Evolutionary conservation across 2,329 filamentous ascomycete species (phyloP).

Genomic region (Chaetomiaceae sp.): DNA sequence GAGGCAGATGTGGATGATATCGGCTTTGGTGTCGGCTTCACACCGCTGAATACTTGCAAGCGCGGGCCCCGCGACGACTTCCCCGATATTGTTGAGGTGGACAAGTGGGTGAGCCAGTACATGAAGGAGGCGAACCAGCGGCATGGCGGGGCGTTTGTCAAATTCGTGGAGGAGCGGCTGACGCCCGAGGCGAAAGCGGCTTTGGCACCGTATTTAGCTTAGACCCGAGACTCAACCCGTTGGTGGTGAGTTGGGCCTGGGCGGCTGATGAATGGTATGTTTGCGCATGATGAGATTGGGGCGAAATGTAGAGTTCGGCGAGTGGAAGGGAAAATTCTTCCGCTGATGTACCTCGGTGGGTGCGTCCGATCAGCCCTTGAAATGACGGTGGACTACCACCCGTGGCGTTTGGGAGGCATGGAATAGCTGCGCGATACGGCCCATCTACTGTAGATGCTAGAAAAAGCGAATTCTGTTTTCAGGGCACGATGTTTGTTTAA

Average conservation of each 20-base stretch:
- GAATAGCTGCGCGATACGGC: background rate
- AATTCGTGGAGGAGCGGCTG: slow-evolving; percentile 69
- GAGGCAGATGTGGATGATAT: slow-evolving; percentile 94
- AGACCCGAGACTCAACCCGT: too few species aligned
- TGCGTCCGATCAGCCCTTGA: background rate
- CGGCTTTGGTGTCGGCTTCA: slow-evolving; percentile 91
- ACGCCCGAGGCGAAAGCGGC: slow-evolving; percentile 54
- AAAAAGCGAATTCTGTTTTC: too few species aligned
- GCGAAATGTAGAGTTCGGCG: too few species aligned
- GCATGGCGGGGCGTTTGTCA: slow-evolving; percentile 65
- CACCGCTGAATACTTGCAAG: slow-evolving; percentile 85
- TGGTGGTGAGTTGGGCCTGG: background rate
- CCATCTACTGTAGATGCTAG: too few species aligned
- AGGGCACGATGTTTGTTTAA: too few species aligned
- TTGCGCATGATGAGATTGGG: too few species aligned
- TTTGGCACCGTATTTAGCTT: slow-evolving; percentile 49
- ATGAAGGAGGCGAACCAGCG: slow-evolving; percentile 72
- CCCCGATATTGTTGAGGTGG: slow-evolving; percentile 74
- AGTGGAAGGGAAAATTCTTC: background rate
- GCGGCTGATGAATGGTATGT: background rate
- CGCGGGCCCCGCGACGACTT: slow-evolving; percentile 72
- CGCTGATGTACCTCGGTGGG: background rate
- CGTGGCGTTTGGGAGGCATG: slow-evolving; percentile 13
- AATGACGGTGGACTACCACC: background rate
- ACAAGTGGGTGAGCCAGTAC: slow-evolving; percentile 79